Evolutionary conservation across 2,329 filamentous ascomycete genomes (phyloP).

Genomic region (Trichophyton equinum): DNA sequence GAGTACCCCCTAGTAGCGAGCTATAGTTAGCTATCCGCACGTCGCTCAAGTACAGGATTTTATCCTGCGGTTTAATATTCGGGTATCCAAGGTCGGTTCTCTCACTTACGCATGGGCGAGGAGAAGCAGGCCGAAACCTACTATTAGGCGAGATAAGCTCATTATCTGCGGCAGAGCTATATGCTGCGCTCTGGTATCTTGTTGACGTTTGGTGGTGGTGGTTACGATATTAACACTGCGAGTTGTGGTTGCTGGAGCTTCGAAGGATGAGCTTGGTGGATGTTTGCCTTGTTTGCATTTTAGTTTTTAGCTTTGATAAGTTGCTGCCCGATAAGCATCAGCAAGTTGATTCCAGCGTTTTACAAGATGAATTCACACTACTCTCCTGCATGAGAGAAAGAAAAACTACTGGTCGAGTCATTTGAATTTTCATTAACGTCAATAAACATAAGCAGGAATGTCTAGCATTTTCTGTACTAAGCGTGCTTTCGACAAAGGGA

Average conservation of each 20-base stretch:
- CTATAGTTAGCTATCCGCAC: background rate
- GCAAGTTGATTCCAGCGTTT: background rate
- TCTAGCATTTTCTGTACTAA: background rate
- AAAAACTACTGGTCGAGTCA: background rate
- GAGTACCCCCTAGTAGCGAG: constrained; percentile 72
- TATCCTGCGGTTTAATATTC: background rate
- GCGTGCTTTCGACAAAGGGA: background rate
- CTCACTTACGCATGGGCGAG: constrained; percentile 70
- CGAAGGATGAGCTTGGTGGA: background rate
- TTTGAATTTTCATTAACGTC: constrained; percentile 3
- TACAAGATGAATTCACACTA: background rate
- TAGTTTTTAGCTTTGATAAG: background rate
- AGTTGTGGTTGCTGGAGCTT: background rate
- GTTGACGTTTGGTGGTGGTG: background rate
- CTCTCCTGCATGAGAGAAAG: background rate
- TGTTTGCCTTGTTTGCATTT: background rate
- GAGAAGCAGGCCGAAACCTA: constrained; percentile 61
- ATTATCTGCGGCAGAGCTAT: constrained; percentile 24
- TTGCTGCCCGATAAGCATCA: background rate
- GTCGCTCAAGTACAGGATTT: background rate
- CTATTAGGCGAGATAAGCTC: constrained; percentile 57
- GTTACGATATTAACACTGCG: background rate
- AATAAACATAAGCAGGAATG: constrained; percentile 1
- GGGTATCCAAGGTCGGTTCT: background rate
- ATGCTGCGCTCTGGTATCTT: background rate